Evolutionary conservation across 2,329 filamentous ascomycete genomes (phyloP), one percentile per base, ranked within the genome.

Genomic region (Lithohypha guttulata): DNA sequence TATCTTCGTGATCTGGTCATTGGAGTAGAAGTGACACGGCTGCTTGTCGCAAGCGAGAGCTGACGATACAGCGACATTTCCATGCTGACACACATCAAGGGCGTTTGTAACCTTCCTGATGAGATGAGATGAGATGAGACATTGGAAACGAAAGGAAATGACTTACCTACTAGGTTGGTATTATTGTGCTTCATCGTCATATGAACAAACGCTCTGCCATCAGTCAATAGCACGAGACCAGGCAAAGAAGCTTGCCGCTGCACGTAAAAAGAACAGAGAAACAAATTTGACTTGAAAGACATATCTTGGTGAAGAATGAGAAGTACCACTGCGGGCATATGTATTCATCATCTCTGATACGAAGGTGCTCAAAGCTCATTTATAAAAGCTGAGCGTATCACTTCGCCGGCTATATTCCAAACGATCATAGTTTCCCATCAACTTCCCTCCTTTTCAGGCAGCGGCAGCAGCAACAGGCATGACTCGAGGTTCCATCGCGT

Each of bases 301-400:
- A 4, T 14, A 21, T 10, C 4, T n/a, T 35, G 14, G 20, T n/a
- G 35, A 19, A 31, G 14, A 22, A 31, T 31, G 35, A 38, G 35
- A 39, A 39, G 15, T 39, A 19, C 35, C 35, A 22, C 18, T 18
- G n/a, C 17, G 19, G 35, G 35, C 35, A 39, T 98, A 98, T 53
- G 84, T 98, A 17, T 77, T 89, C 47, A 84, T 85, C 14, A 81
- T 96, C 3, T 96, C 89, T 3, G 91, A 98, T 62, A 73, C 89
- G 43, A 98, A 91, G 91, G 69, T 98, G 4, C 35, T 39, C 35
- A 18, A 39, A 30, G 27, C 35, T 27, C n/a, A n/a, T n/a, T n/a
- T n/a, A n/a, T 11, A 8, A 6, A 30, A 30, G 35, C 27, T 21
- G 35, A 39, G 35, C 27, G 3, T 4, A 21, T 7, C 13, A 35